phyloP scores from a whole-genome alignment of 1,284 basidiomycete genomes.

The Coriolopsis trogii region DNA sequence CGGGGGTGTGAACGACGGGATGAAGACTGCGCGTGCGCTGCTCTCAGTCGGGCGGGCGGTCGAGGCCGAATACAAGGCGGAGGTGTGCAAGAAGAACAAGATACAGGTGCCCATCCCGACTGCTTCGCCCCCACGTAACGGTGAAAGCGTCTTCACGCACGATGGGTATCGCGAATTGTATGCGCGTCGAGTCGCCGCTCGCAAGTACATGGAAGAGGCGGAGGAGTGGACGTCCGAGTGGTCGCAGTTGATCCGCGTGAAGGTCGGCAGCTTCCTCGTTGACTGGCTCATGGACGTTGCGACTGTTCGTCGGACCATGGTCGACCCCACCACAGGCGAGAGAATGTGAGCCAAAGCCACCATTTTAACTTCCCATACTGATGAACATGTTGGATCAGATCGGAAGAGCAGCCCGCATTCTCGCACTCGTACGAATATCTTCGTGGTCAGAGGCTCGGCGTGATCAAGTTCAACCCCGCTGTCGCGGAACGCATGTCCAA shows the following conservation, averaged over 20 bases:
- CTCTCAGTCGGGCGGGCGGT: slow-evolving; percentile 85
- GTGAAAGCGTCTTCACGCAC: slow-evolving; percentile 56
- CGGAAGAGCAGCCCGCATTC: slow-evolving; percentile 90
- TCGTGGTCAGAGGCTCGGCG: slow-evolving; percentile 90
- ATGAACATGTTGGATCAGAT: slow-evolving; percentile 42
- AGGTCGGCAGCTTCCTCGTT: slow-evolving; percentile 84
- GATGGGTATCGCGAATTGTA: slow-evolving; percentile 61
- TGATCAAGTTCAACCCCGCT: slow-evolving; percentile 86
- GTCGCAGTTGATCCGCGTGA: slow-evolving; percentile 78
- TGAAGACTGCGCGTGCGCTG: slow-evolving; percentile 89
- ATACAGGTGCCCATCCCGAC: slow-evolving; percentile 50
- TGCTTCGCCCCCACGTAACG: slow-evolving; percentile 34
- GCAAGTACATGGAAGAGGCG: slow-evolving; percentile 63
- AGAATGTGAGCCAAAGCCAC: slow-evolving; percentile 60
- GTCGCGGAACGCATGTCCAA: slow-evolving; percentile 81
- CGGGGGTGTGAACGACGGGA: slow-evolving; percentile 81
- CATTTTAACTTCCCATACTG: too few species aligned
- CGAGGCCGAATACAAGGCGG: slow-evolving; percentile 87
- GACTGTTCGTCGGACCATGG: slow-evolving; percentile 67
- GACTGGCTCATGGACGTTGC: slow-evolving; percentile 86
- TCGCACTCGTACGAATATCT: slow-evolving; percentile 92
- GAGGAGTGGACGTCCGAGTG: slow-evolving; percentile 81
- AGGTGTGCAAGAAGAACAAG: slow-evolving; percentile 73
- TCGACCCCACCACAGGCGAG: slow-evolving; percentile 60
- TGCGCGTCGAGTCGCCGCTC: slow-evolving; percentile 62